Conservation (phyloP, 345 rosid species). For the Carallia brachiata region DNA sequence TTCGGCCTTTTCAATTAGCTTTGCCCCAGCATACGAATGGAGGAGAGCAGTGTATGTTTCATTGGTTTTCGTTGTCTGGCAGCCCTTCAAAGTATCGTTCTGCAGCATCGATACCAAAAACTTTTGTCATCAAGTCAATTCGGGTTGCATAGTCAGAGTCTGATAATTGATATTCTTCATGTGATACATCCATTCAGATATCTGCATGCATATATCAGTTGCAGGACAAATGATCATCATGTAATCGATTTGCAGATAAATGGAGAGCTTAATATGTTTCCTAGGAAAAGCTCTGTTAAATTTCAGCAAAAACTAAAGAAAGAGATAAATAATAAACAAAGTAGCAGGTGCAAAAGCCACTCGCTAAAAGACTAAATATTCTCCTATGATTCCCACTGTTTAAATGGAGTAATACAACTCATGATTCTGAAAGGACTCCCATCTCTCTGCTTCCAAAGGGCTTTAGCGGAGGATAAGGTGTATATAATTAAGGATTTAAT, state of each 20-base stretch:
- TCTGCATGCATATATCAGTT: constrained; percentile 39
- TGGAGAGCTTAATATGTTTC: neutral
- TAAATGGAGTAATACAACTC: neutral
- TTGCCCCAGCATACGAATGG: constrained; percentile 69
- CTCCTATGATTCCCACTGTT: neutral
- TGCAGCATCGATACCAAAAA: constrained; percentile 86
- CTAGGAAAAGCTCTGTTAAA: neutral
- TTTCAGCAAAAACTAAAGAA: neutral
- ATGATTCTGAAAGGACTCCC: neutral
- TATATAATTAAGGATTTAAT: neutral
- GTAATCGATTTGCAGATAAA: neutral
- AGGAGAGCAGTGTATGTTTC: constrained; percentile 93
- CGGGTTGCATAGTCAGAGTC: constrained; percentile 68
- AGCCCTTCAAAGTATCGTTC: constrained; percentile 83
- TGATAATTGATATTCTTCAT: constrained; percentile 51
- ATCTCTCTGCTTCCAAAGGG: neutral
- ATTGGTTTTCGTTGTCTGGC: constrained; percentile 48
- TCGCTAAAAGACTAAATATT: neutral
- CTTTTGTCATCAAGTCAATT: constrained; percentile 80
- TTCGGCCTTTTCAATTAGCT: constrained; percentile 61
- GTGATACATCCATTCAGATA: constrained; percentile 82
- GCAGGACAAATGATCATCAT: neutral
- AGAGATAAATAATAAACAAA: neutral
- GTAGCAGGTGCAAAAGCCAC: neutral
- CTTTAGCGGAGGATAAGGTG: too few relatives aligned